A percentile compares a stretch with the other conserved stretches of the same genome.
Conservation (phyloP, 108 stramenopile species). For the Skeletonema grethae region DNA sequence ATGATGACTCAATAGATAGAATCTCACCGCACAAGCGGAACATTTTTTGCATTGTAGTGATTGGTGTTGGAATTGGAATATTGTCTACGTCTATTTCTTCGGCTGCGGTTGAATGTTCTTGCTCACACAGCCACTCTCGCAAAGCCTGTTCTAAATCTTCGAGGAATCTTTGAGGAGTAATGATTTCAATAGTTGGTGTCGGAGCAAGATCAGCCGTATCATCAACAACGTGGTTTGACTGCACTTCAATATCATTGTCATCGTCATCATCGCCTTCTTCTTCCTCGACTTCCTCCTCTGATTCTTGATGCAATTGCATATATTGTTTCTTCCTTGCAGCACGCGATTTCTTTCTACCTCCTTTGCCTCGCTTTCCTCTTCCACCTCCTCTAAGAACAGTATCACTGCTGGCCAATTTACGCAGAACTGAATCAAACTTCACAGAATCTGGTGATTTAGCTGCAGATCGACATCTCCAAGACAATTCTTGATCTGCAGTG, state of each 20-base stretch:
- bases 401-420: conserved; percentile 4
- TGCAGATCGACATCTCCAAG: conserved; percentile 40
- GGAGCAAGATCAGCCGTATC: background rate
- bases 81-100: background rate
- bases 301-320: conserved; percentile 5
- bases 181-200: conserved; percentile 25
- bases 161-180: conserved; percentile 34
- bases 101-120: conserved; percentile 5
- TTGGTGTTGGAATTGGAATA: conserved; percentile 18
- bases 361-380: conserved; percentile 7
- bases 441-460: background rate
- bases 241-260: background rate
- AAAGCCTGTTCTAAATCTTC: conserved; percentile 33
- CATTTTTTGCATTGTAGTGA: conserved; percentile 14
- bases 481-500: conserved; percentile 63
- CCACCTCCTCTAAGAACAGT: conserved; percentile 6
- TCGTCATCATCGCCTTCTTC: conserved; percentile 1
- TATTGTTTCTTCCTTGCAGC: conserved; percentile 8
- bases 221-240: background rate
- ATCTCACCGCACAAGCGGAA: conserved; percentile 25
- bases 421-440: conserved; percentile 13
- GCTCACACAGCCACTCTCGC: conserved; percentile 20
- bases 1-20: conserved; percentile 24
- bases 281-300: conserved; percentile 11
- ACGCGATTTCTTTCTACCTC: conserved; percentile 20